These are phyloP conservation scores for Fusarium stilboides DNA, from an alignment of 2,329 filamentous ascomycete species.

Conservation along the genomic window DNA sequence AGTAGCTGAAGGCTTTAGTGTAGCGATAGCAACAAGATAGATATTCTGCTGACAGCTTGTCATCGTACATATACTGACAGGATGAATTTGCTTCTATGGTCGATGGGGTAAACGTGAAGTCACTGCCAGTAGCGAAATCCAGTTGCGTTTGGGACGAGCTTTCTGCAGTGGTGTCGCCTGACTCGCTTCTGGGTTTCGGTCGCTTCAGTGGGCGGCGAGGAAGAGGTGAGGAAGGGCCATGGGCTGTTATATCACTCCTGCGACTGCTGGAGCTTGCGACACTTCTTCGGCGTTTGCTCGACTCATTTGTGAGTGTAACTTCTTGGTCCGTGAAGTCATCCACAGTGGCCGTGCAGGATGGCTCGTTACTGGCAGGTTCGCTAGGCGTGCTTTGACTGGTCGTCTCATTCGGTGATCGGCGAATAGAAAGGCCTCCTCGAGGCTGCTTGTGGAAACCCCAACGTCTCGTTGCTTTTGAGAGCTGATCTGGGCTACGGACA, in stretches of 20 bases:
- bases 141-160: background rate
- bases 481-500: background rate
- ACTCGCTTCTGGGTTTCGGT: background rate
- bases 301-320: background rate
- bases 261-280: background rate
- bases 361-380: background rate
- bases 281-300: conserved; percentile 4
- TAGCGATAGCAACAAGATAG: conserved; percentile 6
- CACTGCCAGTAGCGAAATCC: rapidly evolving
- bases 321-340: background rate
- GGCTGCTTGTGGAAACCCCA: conserved; percentile 15
- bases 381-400: background rate
- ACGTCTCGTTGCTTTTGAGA: conserved; percentile 13
- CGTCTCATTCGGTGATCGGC: rapidly evolving
- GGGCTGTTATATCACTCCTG: background rate
- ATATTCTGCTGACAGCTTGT: conserved; percentile 4
- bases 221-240: background rate
- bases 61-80: background rate
- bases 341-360: rapidly evolving
- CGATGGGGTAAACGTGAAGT: background rate
- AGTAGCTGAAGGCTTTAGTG: conserved; percentile 1
- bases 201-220: background rate
- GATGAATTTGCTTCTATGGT: background rate
- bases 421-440: background rate
- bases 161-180: background rate